Base-by-base conservation (phyloP, 352 stramenopile species). In the Globisporangium rhizosaccharum region DNA sequence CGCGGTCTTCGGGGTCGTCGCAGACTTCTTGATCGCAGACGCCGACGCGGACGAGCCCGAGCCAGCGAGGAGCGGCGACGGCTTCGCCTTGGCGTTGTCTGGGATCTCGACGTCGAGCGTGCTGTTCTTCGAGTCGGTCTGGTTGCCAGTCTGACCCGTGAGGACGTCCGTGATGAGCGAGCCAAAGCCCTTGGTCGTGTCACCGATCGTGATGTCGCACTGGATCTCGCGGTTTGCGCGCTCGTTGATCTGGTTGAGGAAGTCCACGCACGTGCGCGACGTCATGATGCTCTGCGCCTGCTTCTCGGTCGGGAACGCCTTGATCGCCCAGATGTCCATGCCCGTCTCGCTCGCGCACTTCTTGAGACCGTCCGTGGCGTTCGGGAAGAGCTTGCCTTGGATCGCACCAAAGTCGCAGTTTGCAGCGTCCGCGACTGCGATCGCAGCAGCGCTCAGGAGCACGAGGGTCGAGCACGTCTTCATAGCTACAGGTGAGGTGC, bases 201-300 rank as follows among this genome's bases (percentile, higher is more conserved):
- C 65, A 44, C 65, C 66, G 46, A 89, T 58, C 45, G 62, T 37
- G 52, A 72, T 58, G 25, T 81, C 69, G 56, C 79, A 89, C 47
- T 80, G 68, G 54, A 85, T 87, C 23, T 70, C 53, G 44, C 53
- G 33, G 67, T 89, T 89, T 59, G 79, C 79, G 49, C 71, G 39
- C 54, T 83, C 54, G 65, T 76, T 86, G 50, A 89, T 68, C 63
- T 89, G 79, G 68, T 89, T 89, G 60, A 87, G 42, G 59, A 78
- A 87, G 45, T 85, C 77, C 26, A 82, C 78, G 66, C 79, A 89
- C 55, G 72, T 75, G 45, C 69, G 71, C 36, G 71, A 75, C 59
- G 72, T 68, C 33, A 71, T 70, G 39, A 89, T 61, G 39, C 57
- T 68, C 50, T 79, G 46, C 11, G 72, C 74, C 63, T 87, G 69